Conservation (phyloP, 768 basidiomycete species). For the Ephemerocybe angulata region DNA sequence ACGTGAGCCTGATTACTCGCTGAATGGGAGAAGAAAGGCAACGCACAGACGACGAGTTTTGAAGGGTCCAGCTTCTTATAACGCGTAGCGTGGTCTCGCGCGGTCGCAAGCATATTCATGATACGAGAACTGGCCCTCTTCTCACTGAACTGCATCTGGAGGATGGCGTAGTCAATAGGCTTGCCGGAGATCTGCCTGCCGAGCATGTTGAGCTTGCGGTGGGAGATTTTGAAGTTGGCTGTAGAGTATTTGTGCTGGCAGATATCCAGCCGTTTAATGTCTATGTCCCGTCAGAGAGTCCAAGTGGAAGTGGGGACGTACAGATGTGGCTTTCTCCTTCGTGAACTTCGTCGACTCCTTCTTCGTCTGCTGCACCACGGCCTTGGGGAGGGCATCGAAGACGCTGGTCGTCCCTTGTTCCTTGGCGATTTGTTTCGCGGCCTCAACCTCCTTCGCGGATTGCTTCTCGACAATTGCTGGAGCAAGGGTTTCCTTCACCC, state of each 20-base stretch:
- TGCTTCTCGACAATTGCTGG: constrained; percentile 44
- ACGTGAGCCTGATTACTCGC: background rate
- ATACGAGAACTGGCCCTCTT: constrained; percentile 86
- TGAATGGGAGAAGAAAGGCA: background rate
- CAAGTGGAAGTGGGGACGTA: constrained; percentile 20
- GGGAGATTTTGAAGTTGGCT: constrained; percentile 88
- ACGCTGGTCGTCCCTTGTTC: constrained; percentile 45
- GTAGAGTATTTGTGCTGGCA: constrained; percentile 90
- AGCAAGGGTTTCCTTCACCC: constrained; percentile 59
- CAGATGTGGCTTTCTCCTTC: constrained; percentile 19
- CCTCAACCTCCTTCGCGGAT: constrained; percentile 42
- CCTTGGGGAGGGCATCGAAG: constrained; percentile 41
- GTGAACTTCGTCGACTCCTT: constrained; percentile 17
- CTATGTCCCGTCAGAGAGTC: background rate
- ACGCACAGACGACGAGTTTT: constrained; percentile 78
- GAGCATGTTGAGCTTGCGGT: constrained; percentile 87
- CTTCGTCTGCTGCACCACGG: constrained; percentile 18
- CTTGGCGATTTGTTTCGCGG: constrained; percentile 41
- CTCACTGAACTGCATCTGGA: constrained; percentile 95
- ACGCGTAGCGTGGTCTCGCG: constrained; percentile 77
- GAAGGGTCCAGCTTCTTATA: constrained; percentile 71
- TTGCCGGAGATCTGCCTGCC: constrained; percentile 84
- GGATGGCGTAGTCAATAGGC: constrained; percentile 91
- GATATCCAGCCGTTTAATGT: constrained; percentile 1
- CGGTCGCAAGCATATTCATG: constrained; percentile 83